phyloP scores from a whole-genome alignment of 257 asterid species.

The Craterostigma plantagineum region DNA sequence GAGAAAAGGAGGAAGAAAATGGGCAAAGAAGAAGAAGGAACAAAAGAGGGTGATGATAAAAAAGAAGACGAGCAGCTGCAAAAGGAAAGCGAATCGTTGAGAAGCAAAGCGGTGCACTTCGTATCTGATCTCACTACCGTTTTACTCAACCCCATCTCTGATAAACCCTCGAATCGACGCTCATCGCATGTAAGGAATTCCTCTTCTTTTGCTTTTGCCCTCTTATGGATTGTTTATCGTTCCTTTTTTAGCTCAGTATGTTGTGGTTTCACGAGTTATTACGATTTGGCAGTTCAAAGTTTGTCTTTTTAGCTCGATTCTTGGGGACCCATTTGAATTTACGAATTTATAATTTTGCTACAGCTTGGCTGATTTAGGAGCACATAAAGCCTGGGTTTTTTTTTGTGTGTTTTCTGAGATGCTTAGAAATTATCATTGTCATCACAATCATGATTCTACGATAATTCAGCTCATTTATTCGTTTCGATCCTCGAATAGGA shows the following conservation, averaged over 20 bases:
- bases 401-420: conserved; percentile 1
- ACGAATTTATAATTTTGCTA: conserved; percentile 7
- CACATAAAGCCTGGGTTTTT: neutral
- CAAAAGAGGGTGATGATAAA: conserved; percentile 2
- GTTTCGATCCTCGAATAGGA: conserved; percentile 23
- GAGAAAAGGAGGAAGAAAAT: conserved; percentile 10
- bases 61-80: conserved; percentile 14
- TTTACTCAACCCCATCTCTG: conserved; percentile 73
- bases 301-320: conserved; percentile 5
- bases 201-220: neutral
- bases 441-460: neutral
- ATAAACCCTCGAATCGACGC: conserved; percentile 35
- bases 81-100: conserved; percentile 24
- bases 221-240: neutral
- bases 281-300: conserved; percentile 6
- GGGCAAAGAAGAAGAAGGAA: conserved; percentile 19
- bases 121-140: conserved; percentile 86
- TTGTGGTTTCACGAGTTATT: conserved; percentile 6
- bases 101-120: conserved; percentile 87
- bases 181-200: conserved; percentile 25
- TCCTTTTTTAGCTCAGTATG: neutral
- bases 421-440: neutral
- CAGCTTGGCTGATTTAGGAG: conserved; percentile 6
- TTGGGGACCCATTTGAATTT: conserved; percentile 8
- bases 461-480: neutral